phyloP scores from a whole-genome alignment of 768 basidiomycete genomes.

The Lentinula lateritia region DNA sequence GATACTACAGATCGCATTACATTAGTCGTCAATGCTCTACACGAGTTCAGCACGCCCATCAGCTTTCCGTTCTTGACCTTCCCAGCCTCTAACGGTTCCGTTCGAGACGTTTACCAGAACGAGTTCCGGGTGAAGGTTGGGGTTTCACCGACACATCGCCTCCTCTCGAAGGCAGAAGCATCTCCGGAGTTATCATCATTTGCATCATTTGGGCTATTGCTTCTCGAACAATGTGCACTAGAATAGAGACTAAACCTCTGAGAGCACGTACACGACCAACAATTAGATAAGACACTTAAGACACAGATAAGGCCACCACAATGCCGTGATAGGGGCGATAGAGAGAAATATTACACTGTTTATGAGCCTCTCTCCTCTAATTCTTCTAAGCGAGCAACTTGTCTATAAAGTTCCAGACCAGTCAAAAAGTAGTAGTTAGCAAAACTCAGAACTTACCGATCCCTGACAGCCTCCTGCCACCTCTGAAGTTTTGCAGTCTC shows the following conservation, averaged over 20 bases:
- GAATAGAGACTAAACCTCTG: background rate
- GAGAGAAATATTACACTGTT: background rate
- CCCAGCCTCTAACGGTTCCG: constrained; percentile 6
- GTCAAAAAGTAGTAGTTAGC: constrained; percentile 4
- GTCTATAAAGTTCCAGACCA: constrained; percentile 21
- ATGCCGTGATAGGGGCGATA: background rate
- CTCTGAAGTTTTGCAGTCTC: constrained; percentile 90
- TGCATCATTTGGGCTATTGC: constrained; percentile 4
- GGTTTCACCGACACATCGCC: constrained; percentile 2
- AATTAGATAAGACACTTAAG: background rate
- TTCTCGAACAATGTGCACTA: background rate
- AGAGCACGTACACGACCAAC: background rate
- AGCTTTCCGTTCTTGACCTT: constrained; percentile 9
- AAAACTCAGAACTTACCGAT: constrained; percentile 49
- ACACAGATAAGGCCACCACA: background rate
- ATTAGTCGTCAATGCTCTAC: background rate
- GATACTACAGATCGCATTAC: no score
- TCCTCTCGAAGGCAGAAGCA: background rate
- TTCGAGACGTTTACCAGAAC: background rate
- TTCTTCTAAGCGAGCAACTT: constrained; percentile 46
- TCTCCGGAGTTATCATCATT: constrained; percentile 2
- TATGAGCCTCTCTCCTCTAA: constrained; percentile 25
- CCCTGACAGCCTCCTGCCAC: constrained; percentile 93
- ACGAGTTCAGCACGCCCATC: background rate
- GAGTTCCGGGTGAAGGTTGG: background rate